Percentiles rank a stretch among this genome's conserved stretches.
Conservation (phyloP, 2,329 filamentous ascomycete genomes). For the Stagonosporopsis cucurbitacearum region DNA sequence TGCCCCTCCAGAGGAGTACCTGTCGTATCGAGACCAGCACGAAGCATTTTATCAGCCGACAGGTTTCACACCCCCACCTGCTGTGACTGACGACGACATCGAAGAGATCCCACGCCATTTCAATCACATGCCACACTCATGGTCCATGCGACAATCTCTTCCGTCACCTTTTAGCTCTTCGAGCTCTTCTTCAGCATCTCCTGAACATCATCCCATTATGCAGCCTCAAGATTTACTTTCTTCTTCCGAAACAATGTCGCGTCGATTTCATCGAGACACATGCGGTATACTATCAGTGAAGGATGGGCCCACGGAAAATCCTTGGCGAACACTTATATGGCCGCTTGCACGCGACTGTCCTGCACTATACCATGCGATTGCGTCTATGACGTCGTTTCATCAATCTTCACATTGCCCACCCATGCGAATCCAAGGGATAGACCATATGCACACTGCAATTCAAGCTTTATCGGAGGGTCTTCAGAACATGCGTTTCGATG, state of each 20-base stretch:
- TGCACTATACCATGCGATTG: slow-evolving; percentile 71
- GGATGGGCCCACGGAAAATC: slow-evolving; percentile 72
- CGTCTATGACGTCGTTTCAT: slow-evolving; percentile 73
- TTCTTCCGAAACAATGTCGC: slow-evolving; percentile 67
- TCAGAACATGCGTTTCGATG: slow-evolving; percentile 68
- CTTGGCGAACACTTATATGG: slow-evolving; percentile 75
- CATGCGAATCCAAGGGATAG: slow-evolving; percentile 68
- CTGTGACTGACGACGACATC: slow-evolving; percentile 55
- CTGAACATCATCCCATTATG: slow-evolving; percentile 38
- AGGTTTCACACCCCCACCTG: slow-evolving; percentile 37
- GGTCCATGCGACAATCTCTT: slow-evolving; percentile 49
- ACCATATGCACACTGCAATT: slow-evolving; percentile 72
- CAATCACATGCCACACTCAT: slow-evolving; percentile 40
- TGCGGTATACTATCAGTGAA: slow-evolving; percentile 75
- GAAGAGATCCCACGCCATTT: slow-evolving; percentile 61
- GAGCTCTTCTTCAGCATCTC: slow-evolving; percentile 41
- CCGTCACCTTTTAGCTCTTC: slow-evolving; percentile 46
- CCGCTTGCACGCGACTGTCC: slow-evolving; percentile 69
- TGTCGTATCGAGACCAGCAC: slow-evolving; percentile 42
- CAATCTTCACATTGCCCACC: slow-evolving; percentile 63
- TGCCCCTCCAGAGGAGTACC: slow-evolving; percentile 49
- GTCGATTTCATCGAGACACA: slow-evolving; percentile 69
- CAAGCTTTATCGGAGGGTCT: slow-evolving; percentile 65
- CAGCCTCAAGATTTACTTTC: slow-evolving; percentile 58
- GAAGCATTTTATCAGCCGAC: slow-evolving; percentile 44